Percentiles rank a stretch among this genome's conserved stretches.
Evolutionary conservation across 805 yeast genomes (phyloP).

Genomic region (Schwanniomyces polymorphus): DNA sequence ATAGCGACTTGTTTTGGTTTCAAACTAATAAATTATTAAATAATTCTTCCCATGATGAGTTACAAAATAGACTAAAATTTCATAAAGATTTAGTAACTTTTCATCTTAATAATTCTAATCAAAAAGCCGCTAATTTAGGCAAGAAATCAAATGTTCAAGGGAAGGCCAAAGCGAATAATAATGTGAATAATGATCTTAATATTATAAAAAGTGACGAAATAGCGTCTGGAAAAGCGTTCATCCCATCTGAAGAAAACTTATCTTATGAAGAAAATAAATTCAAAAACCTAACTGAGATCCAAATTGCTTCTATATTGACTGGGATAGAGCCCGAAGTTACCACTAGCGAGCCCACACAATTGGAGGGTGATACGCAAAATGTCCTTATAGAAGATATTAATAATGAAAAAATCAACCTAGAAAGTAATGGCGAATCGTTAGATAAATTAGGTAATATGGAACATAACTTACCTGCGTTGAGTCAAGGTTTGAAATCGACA

Average conservation of each 20-base stretch:
- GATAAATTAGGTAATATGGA: too few relatives aligned
- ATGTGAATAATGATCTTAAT: background rate
- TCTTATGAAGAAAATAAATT: background rate
- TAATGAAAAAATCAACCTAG: background rate
- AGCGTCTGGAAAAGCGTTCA: background rate
- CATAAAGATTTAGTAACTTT: conserved; percentile 46
- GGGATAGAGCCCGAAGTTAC: background rate
- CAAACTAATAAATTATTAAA: conserved; percentile 49
- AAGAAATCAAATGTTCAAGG: conserved; percentile 1
- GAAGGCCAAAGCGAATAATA: background rate
- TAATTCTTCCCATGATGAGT: conserved; percentile 43
- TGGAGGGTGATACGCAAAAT: background rate
- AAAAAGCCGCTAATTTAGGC: conserved; percentile 1
- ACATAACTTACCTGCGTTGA: background rate
- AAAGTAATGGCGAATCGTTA: too few relatives aligned
- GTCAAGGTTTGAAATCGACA: background rate
- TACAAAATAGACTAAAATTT: conserved; percentile 46
- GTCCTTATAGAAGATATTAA: background rate
- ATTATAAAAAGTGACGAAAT: background rate
- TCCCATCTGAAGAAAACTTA: background rate
- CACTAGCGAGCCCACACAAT: background rate
- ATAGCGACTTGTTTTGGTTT: conserved; percentile 52
- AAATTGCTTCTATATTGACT: background rate
- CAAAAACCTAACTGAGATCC: background rate
- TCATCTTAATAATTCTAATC: conserved; percentile 20